These are phyloP conservation scores for Berkeleyomyces basicola DNA, from an alignment of 2,329 filamentous ascomycete species.

Conservation along the genomic window DNA sequence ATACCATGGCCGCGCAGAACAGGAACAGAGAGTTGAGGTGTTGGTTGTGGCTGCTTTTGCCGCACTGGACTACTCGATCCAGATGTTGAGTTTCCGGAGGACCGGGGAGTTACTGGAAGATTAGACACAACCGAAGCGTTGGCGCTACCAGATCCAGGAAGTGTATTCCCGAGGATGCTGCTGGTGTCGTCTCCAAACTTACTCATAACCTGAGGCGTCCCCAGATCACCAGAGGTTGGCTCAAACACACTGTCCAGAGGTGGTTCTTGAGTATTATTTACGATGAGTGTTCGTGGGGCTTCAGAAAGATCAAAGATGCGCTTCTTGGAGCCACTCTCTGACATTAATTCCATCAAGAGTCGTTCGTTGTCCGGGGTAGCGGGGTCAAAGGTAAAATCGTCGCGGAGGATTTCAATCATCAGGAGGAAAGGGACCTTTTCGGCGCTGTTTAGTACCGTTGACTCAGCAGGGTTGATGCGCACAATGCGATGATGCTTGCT, in stretches of 20 bases:
- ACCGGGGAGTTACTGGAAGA: constrained; percentile 42
- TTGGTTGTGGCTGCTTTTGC: constrained; percentile 42
- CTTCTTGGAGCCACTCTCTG: constrained; percentile 38
- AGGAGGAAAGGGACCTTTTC: constrained; percentile 73
- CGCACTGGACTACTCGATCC: constrained; percentile 51
- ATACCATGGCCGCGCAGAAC: constrained; percentile 32
- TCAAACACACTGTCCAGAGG: constrained; percentile 63
- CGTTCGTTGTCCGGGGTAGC: constrained; percentile 55
- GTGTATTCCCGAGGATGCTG: neutral
- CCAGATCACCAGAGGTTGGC: constrained; percentile 61
- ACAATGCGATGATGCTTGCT: constrained; percentile 73
- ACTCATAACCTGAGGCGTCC: constrained; percentile 53
- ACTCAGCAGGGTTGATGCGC: constrained; percentile 65
- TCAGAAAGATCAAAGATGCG: constrained; percentile 56
- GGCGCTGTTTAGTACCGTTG: constrained; percentile 71
- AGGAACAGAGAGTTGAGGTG: constrained; percentile 24
- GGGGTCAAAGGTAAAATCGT: constrained; percentile 72
- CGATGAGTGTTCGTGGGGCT: constrained; percentile 33
- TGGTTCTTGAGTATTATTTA: constrained; percentile 27
- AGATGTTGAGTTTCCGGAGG: constrained; percentile 50
- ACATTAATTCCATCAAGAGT: constrained; percentile 40
- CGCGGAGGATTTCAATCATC: constrained; percentile 67
- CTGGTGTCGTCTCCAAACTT: constrained; percentile 32
- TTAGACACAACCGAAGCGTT: constrained; percentile 44
- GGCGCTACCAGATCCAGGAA: constrained; percentile 27